Evolutionary conservation across 371 early-diverging fungal species (phyloP).

Genomic region (Apophysomyces trapeziformis): DNA sequence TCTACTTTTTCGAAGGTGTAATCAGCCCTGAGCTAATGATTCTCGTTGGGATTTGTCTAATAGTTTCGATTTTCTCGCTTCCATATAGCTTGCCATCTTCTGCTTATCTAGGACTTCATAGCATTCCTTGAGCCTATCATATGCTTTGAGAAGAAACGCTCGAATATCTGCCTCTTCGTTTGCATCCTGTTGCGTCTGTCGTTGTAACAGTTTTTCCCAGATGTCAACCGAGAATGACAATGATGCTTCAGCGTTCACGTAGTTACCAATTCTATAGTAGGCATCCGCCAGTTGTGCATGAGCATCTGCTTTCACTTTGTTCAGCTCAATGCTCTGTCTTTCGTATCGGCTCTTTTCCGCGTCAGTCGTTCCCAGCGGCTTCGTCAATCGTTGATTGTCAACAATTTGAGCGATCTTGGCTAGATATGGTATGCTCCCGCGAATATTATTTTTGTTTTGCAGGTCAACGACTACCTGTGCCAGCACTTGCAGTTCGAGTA

Average conservation of each 20-base stretch:
- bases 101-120: conserved; percentile 42
- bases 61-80: conserved; percentile 24
- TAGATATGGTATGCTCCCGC: conserved; percentile 43
- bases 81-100: conserved; percentile 35
- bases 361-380: background rate
- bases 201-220: conserved; percentile 34
- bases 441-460: conserved; percentile 27
- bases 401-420: conserved; percentile 51
- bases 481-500: conserved; percentile 38
- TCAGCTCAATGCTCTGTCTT: conserved; percentile 19
- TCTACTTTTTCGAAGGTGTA: too few relatives aligned
- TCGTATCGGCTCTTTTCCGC: conserved; percentile 10
- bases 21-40: too few relatives aligned
- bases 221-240: conserved; percentile 28
- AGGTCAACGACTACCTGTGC: conserved; percentile 24
- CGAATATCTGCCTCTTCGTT: background rate
- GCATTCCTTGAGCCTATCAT: conserved; percentile 28
- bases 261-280: conserved; percentile 32
- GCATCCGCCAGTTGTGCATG: conserved; percentile 43
- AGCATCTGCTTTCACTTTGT: conserved; percentile 37
- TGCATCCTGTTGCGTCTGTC: conserved; percentile 10
- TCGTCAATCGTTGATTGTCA: conserved; percentile 33
- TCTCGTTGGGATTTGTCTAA: background rate
- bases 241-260: conserved; percentile 31
- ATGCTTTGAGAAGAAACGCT: conserved; percentile 20